Conservation (phyloP, 2,329 filamentous ascomycete genomes). For the Cercospora sesami region DNA sequence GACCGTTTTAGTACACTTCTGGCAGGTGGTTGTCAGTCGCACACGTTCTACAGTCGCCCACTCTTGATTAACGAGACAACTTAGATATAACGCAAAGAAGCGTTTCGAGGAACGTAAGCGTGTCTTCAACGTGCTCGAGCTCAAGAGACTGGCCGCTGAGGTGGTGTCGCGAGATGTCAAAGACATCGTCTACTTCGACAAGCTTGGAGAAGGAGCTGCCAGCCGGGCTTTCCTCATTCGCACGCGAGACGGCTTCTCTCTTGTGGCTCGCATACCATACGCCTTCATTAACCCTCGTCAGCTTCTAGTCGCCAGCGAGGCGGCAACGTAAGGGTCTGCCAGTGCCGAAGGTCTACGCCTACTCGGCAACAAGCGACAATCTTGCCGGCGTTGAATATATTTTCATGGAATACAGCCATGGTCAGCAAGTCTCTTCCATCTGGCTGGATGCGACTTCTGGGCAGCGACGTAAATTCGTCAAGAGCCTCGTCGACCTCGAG, state of each 20-base stretch:
- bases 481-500: conserved; percentile 37
- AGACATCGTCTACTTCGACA: conserved; percentile 29
- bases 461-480: conserved; percentile 32
- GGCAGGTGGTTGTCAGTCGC: conserved; percentile 28
- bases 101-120: conserved; percentile 20
- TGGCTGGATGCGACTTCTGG: conserved; percentile 29
- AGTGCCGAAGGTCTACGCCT: conserved; percentile 28
- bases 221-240: conserved; percentile 26
- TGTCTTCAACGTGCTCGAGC: conserved; percentile 22
- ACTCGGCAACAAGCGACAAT: conserved; percentile 30
- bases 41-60: no score
- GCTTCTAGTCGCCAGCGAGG: conserved; percentile 31
- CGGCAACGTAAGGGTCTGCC: conserved; percentile 32
- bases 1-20: conserved; percentile 28
- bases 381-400: conserved; percentile 33
- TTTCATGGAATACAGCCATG: conserved; percentile 29
- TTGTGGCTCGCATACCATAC: conserved; percentile 33
- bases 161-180: conserved; percentile 30
- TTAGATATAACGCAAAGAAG: conserved; percentile 25
- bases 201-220: conserved; percentile 29
- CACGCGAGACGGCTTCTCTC: conserved; percentile 24
- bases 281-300: conserved; percentile 16
- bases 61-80: no score
- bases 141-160: conserved; percentile 36
- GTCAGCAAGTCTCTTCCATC: conserved; percentile 21